Percentiles rank a stretch among this genome's conserved stretches.
These are phyloP conservation scores for Phyllostachys edulis DNA, from an alignment of 176 grass and related monocot species.

Conservation along the genomic window DNA sequence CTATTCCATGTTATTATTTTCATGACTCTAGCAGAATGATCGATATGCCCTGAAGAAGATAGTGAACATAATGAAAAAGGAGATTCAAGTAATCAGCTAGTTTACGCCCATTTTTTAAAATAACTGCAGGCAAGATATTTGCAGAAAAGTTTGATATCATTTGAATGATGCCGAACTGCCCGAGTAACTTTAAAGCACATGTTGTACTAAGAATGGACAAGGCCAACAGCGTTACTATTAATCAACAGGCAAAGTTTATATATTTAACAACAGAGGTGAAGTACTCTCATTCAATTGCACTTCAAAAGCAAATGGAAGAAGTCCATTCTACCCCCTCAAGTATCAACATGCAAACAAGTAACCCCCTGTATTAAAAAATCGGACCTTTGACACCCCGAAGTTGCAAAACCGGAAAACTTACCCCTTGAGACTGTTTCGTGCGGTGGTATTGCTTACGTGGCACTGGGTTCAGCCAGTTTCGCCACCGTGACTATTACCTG, in stretches of 20 bases:
- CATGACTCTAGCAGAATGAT: conserved; percentile 97
- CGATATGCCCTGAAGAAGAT: conserved; percentile 80
- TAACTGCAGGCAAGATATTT: neutral
- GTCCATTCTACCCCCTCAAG: no score
- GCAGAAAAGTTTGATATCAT: neutral
- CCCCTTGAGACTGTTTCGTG: no score
- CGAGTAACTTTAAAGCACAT: neutral
- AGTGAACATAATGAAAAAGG: conserved; percentile 23
- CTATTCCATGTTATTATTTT: conserved; percentile 99
- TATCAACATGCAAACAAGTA: no score
- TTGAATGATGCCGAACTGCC: conserved; percentile 1
- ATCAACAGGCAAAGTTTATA: neutral
- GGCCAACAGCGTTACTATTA: neutral
- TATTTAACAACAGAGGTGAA: neutral
- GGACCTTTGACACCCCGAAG: no score
- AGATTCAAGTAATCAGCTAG: conserved; percentile 3
- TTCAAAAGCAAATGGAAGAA: neutral
- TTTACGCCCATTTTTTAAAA: neutral
- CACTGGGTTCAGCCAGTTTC: no score
- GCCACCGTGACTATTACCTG: no score
- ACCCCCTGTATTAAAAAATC: no score
- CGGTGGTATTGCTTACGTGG: no score
- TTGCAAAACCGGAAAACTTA: no score
- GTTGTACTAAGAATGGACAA: neutral
- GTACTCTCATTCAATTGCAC: neutral